Base-by-base conservation (phyloP, 1,284 basidiomycete species). In the Pseudozyma tsukubaensis region DNA sequence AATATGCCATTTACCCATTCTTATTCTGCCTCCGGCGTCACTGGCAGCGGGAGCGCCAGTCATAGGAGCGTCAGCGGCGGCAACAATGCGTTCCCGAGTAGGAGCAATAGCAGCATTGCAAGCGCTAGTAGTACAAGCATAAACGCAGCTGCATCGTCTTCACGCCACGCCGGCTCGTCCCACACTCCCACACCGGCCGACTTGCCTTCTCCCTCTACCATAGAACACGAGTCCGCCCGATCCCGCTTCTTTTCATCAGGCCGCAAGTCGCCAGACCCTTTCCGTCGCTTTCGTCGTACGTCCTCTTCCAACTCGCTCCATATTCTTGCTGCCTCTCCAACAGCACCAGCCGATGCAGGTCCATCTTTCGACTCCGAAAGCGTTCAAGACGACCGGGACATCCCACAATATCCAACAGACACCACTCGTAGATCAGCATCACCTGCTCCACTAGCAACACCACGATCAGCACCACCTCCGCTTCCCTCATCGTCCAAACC, bases 211-310 rank as follows among this genome's bases (percentile, higher is more conserved):
- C 4, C 39, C 55, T 29, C 44, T 51, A 4, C 44, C 39, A 1
- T 47, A 1, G 55, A 68, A 13, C 54, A 43, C 45, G 59, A 69
- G 1, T 51, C 57, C 10, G n/a, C 67, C 14, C 66, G 56, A 8
- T 53, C 67, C 3, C 57, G 67, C 29, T 47, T 70, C 50, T 64
- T 66, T 39, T 67, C 71, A 1, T 71, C 67, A 0, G 73, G 73
- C 11, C 73, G 73, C 50, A 71, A 72, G 61, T 72, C 73, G 18
- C 73, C 73, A 12, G 69, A 64, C n/a, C 69, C 73, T n/a, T 76
- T 76, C 10, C 55, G 61, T 14, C 68, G 68, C 50, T 76, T 76
- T 35, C 60, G 69, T 4, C 63, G 73, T 16, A 48, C 61, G 19
- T 76, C 72, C 8, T 66, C 68, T 10, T 56, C 59, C 60, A 68